A percentile compares a stretch with the other conserved stretches of the same genome.
These are phyloP conservation scores for Cryptococcus sp. DNA, from an alignment of 1,284 basidiomycete genomes.

Conservation along the genomic window DNA sequence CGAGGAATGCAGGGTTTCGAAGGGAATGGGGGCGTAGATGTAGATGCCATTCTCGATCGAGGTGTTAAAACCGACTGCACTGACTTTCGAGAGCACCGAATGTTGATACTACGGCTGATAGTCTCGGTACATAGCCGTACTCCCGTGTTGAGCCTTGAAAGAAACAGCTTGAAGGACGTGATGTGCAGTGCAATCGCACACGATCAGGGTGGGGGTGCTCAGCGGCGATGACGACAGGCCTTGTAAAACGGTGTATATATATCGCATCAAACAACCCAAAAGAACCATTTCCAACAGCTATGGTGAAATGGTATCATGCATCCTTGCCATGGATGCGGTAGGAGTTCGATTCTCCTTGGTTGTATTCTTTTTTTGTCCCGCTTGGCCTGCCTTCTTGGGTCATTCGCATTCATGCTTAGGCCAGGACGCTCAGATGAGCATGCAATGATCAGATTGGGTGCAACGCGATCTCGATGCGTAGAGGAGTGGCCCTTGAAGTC, in stretches of 20 bases:
- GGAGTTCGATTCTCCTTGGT: conserved; percentile 3
- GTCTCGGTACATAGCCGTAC: background rate
- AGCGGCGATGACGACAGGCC: background rate
- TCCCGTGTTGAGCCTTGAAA: background rate
- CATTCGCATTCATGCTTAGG: no score
- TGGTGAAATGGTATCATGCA: conserved; percentile 6
- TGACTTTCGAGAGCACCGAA: background rate
- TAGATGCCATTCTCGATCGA: background rate
- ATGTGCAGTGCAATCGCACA: background rate
- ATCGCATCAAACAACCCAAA: background rate
- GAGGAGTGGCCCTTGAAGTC: no score
- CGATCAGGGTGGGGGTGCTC: background rate
- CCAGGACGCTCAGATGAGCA: no score
- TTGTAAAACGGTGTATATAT: background rate
- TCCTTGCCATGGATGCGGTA: conserved; percentile 4
- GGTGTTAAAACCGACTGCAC: background rate
- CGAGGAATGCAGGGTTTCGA: background rate
- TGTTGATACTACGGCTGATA: no score
- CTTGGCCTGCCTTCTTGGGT: background rate
- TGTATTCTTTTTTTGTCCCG: background rate
- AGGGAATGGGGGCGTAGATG: background rate
- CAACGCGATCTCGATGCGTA: no score
- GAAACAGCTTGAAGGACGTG: background rate
- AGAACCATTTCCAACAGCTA: background rate
- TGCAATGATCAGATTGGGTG: no score